These are phyloP conservation scores for Paramyrothecium roridum DNA, from an alignment of 2,329 filamentous ascomycete species.

Conservation along the genomic window DNA sequence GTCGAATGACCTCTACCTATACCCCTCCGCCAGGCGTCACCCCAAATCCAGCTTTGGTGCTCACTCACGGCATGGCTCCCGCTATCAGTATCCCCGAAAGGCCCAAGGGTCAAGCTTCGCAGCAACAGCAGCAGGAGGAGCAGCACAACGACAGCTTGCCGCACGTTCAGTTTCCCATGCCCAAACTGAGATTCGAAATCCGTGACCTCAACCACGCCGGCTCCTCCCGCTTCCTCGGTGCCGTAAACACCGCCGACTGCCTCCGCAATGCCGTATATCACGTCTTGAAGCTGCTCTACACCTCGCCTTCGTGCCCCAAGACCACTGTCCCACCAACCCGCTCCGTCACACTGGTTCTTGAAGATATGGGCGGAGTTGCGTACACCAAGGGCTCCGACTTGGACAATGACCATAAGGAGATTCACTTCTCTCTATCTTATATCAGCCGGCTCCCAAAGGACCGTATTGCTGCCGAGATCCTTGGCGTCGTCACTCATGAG, in stretches of 20 bases:
- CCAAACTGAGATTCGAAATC: conserved; percentile 58
- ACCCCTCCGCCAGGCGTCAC: conserved; percentile 17
- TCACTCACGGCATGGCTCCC: conserved; percentile 21
- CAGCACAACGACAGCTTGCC: background rate
- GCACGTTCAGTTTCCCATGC: conserved; percentile 34
- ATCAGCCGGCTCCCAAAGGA: conserved; percentile 48
- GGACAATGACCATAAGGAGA: conserved; percentile 86
- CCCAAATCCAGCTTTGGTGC: conserved; percentile 13
- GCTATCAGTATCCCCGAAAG: conserved; percentile 11
- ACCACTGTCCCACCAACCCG: conserved; percentile 62
- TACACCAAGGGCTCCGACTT: conserved; percentile 81
- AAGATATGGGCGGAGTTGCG: conserved; percentile 78
- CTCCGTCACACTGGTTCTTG: conserved; percentile 79
- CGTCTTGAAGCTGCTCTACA: conserved; percentile 73
- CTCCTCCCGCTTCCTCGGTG: conserved; percentile 62
- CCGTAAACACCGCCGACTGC: conserved; percentile 60
- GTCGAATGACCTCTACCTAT: conserved; percentile 19
- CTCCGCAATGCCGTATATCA: conserved; percentile 61
- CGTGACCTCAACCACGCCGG: conserved; percentile 59
- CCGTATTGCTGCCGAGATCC: conserved; percentile 59
- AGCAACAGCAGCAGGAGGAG: background rate
- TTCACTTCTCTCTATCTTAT: conserved; percentile 81
- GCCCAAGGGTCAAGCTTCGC: background rate
- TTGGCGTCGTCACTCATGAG: conserved; percentile 85
- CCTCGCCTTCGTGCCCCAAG: conserved; percentile 33